Conservation (phyloP, 1,284 basidiomycete genomes). For the Trametes pubescens region DNA sequence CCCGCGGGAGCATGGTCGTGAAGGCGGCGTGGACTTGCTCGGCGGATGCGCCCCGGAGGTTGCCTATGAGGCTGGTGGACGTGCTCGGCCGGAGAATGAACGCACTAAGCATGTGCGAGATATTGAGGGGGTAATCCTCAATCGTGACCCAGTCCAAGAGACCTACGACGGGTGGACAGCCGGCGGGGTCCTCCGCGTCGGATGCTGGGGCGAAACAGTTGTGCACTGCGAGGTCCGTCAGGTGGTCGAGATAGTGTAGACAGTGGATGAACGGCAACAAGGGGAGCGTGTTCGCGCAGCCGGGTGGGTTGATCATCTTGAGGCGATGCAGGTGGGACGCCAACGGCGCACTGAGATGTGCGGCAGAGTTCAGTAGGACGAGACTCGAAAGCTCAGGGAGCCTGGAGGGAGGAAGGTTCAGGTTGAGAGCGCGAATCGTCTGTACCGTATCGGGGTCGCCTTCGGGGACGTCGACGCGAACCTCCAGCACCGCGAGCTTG, state of each 20-base stretch:
- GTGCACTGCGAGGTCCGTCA: slow-evolving; percentile 8
- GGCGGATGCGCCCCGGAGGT: slow-evolving; percentile 4
- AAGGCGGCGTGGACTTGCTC: slow-evolving; percentile 2
- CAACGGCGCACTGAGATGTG: neutral
- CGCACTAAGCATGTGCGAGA: slow-evolving; percentile 9
- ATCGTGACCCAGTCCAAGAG: slow-evolving; percentile 2
- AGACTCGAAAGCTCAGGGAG: slow-evolving; percentile 8
- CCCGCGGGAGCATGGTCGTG: slow-evolving; percentile 8
- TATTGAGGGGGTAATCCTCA: slow-evolving; percentile 7
- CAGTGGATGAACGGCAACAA: slow-evolving; percentile 10
- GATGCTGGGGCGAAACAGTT: slow-evolving; percentile 9
- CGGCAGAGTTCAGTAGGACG: neutral
- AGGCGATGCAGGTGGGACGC: slow-evolving; percentile 8
- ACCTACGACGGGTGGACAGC: neutral
- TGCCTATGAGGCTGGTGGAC: neutral
- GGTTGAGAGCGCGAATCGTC: neutral
- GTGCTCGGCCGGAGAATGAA: neutral
- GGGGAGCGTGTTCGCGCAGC: neutral
- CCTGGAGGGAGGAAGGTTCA: neutral
- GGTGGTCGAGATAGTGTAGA: slow-evolving; percentile 2
- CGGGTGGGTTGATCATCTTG: neutral
- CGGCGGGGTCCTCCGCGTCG: neutral
- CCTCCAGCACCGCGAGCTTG: neutral
- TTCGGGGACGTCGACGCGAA: neutral
- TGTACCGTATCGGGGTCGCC: neutral